Evolutionary conservation across 139 green algal genomes (phyloP).

Genomic region (Chlorella sorokiniana): DNA sequence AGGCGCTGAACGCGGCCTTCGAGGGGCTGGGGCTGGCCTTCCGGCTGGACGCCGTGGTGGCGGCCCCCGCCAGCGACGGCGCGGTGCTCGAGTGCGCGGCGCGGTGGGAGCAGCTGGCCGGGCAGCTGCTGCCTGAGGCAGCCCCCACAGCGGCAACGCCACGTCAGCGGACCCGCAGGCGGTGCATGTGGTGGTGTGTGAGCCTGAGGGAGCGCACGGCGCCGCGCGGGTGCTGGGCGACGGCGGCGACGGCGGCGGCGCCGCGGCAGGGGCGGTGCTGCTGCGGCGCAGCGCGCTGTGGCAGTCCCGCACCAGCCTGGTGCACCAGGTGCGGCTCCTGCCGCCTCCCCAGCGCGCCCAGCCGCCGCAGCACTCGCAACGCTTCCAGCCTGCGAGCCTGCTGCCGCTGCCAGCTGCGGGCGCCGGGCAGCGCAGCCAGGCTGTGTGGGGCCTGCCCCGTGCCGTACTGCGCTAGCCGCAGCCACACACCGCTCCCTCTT

Average conservation of each 20-base stretch:
- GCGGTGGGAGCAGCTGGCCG: not conserved
- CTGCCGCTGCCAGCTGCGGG: no score
- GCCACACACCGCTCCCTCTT: no score
- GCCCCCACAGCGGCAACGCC: not conserved
- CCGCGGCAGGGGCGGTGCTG: conserved; percentile 2
- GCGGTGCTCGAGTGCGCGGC: not conserved
- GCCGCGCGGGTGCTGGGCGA: conserved; percentile 10
- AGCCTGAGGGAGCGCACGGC: conserved; percentile 33
- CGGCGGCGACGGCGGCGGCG: not conserved
- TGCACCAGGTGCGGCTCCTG: conserved; percentile 33
- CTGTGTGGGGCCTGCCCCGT: no score
- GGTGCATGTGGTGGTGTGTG: conserved; percentile 40
- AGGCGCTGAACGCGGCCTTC: not conserved
- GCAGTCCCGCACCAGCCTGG: conserved; percentile 27
- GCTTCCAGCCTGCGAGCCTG: conserved; percentile 37
- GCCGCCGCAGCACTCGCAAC: not conserved
- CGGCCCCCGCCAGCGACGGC: not conserved
- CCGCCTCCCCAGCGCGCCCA: no score
- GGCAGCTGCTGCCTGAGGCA: not conserved
- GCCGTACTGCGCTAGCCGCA: no score
- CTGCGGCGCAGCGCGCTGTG: conserved; percentile 30
- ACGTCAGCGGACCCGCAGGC: not conserved
- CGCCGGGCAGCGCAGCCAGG: no score
- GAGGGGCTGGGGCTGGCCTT: not conserved
- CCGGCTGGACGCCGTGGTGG: conserved; percentile 2